Evolutionary conservation across 768 basidiomycete genomes (phyloP).

Genomic region (Xerocomus potaroensis): DNA sequence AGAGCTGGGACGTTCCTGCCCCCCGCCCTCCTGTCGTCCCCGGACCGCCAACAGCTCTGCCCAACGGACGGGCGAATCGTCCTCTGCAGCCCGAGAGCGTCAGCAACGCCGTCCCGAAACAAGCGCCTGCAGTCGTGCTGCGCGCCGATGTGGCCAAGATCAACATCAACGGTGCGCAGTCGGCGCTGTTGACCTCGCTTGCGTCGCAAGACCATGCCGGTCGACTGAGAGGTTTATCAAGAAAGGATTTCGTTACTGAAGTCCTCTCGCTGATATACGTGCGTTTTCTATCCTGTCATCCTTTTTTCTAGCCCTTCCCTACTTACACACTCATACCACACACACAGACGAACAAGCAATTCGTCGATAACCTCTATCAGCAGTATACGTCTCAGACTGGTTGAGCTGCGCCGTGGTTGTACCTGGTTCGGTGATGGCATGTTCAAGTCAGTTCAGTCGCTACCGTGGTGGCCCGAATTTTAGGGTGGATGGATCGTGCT

Average conservation of each 20-base stretch:
- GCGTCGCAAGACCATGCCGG: slow-evolving; percentile 13
- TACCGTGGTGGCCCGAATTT: not conserved
- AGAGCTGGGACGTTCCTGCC: slow-evolving; percentile 55
- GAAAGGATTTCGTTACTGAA: slow-evolving; percentile 57
- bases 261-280: slow-evolving; percentile 61
- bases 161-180: slow-evolving; percentile 18
- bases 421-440: not conserved
- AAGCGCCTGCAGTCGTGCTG: not conserved
- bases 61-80: slow-evolving; percentile 26
- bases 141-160: slow-evolving; percentile 9
- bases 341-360: slow-evolving; percentile 56
- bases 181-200: slow-evolving; percentile 25
- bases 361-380: slow-evolving; percentile 58
- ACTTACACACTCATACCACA: not conserved
- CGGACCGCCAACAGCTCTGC: slow-evolving; percentile 5
- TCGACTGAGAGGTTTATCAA: slow-evolving; percentile 33
- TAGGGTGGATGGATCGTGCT: not conserved
- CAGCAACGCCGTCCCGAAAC: slow-evolving; percentile 5
- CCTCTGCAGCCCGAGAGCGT: slow-evolving; percentile 4
- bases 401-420: slow-evolving; percentile 5
- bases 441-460: not conserved
- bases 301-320: not conserved
- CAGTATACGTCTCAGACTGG: slow-evolving; percentile 38
- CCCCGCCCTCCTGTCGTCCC: slow-evolving; percentile 15
- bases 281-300: slow-evolving; percentile 18